These are phyloP conservation scores for Gonapodya sp. DNA, from an alignment of 192 early-diverging fungal species.

Conservation along the genomic window DNA sequence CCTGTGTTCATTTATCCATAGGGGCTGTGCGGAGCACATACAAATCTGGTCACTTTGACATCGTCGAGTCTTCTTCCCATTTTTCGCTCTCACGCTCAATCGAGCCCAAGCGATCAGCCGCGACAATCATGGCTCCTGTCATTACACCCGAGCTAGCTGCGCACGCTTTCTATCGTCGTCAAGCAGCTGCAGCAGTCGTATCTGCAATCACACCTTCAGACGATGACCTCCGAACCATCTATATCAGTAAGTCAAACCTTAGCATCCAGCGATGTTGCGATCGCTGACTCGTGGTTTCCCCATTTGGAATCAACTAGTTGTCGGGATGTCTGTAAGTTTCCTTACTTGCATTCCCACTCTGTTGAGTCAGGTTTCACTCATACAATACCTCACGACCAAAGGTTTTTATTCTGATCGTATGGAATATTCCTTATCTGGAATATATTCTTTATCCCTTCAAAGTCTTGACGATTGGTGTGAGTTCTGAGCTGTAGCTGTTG, in stretches of 20 bases:
- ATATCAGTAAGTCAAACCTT: neutral
- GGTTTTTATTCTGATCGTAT: slow-evolving; percentile 29
- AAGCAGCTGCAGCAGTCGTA: neutral
- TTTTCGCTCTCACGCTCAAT: no score
- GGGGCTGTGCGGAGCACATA: no score
- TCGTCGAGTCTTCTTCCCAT: no score
- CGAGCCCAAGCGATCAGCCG: neutral
- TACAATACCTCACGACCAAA: neutral
- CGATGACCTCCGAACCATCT: neutral
- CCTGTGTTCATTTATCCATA: no score
- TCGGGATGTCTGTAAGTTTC: neutral
- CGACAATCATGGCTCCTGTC: neutral
- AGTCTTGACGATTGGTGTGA: slow-evolving; percentile 26
- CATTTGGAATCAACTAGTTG: neutral
- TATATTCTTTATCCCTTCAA: slow-evolving; percentile 90
- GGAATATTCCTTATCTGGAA: slow-evolving; percentile 81
- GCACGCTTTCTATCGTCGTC: neutral
- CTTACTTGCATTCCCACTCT: neutral
- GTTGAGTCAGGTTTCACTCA: neutral
- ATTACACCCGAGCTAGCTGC: neutral
- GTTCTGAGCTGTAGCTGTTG: slow-evolving; percentile 1
- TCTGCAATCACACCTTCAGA: neutral
- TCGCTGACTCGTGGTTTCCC: neutral
- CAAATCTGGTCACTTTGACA: no score
- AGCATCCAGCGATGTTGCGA: neutral